Conservation (phyloP, 257 asterid genomes). For the Rehmannia glutinosa region DNA sequence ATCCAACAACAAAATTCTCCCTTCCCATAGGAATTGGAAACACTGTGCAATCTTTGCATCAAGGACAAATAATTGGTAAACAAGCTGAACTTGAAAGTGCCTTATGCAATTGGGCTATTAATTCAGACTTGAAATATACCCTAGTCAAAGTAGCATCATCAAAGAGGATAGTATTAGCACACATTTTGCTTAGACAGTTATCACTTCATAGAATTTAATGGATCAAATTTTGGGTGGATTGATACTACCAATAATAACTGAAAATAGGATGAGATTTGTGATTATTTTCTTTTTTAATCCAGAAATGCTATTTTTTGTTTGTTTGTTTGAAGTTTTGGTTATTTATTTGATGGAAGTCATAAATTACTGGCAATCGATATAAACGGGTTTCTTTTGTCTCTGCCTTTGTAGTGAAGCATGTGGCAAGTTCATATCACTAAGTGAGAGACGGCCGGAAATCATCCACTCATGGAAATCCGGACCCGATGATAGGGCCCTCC, state of each 20-base stretch:
- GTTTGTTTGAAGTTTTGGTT: neutral
- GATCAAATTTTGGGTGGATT: neutral
- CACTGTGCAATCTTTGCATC: neutral
- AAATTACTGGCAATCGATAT: neutral
- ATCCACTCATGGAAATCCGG: constrained; percentile 43
- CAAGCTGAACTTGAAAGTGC: neutral
- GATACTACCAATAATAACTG: neutral
- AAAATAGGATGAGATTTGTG: neutral
- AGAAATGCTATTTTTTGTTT: neutral
- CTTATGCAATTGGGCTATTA: neutral
- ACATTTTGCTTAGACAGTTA: neutral
- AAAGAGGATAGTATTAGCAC: neutral
- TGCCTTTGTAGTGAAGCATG: constrained; percentile 72
- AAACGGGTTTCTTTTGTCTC: neutral
- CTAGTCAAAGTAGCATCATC: neutral
- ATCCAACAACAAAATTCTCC: neutral
- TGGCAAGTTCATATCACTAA: constrained; percentile 52
- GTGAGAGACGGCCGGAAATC: constrained; percentile 59
- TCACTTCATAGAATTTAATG: neutral
- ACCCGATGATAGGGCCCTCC: constrained; percentile 46
- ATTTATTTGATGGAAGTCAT: neutral
- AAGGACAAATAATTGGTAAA: neutral
- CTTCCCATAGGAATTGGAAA: neutral
- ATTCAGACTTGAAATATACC: neutral
- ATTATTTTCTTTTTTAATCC: neutral